These are phyloP conservation scores for Aspergillus ellipticus DNA, from an alignment of 495 filamentous ascomycete species.

Conservation along the genomic window DNA sequence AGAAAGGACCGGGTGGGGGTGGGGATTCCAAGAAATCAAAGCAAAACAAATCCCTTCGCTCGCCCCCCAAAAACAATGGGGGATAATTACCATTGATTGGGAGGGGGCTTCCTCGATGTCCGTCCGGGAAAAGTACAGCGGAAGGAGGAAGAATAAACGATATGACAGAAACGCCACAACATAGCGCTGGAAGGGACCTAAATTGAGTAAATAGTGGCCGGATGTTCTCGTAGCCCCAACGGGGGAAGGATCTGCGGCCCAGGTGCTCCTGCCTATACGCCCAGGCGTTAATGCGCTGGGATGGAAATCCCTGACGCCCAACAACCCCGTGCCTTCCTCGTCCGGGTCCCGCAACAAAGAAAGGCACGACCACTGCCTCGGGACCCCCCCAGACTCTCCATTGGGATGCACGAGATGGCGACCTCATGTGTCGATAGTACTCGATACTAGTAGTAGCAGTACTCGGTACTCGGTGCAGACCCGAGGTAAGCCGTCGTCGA, in stretches of 20 bases:
- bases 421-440: neutral
- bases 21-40: neutral
- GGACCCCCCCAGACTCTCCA: neutral
- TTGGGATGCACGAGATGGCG: neutral
- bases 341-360: neutral
- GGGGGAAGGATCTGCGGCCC: neutral
- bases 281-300: neutral
- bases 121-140: neutral
- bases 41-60: no score
- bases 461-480: no score
- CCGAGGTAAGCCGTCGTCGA: neutral
- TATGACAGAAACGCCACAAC: neutral
- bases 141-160: neutral
- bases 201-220: neutral
- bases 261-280: neutral
- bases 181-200: no score
- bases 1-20: neutral
- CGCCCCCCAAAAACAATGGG: neutral
- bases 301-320: neutral
- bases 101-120: neutral
- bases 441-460: no score
- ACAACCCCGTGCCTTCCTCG: neutral
- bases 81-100: neutral
- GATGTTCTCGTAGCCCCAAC: neutral
- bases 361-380: neutral